phyloP scores from a whole-genome alignment of 305 asterid species.

The Rubia tinctorum region DNA sequence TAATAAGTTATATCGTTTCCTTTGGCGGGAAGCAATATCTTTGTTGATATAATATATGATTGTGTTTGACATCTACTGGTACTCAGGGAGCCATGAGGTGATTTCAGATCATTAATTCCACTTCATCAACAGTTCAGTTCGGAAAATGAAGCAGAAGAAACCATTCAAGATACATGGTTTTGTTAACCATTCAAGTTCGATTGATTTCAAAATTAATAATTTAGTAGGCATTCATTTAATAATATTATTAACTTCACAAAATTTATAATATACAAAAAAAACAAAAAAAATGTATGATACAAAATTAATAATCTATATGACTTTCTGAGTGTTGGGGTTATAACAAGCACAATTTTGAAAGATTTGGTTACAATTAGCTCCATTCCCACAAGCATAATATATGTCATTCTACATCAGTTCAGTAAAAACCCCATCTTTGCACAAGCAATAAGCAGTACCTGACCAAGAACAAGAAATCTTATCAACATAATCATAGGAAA shows the following conservation, averaged over 20 bases:
- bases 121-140: not conserved
- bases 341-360: slow-evolving; percentile 53
- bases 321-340: slow-evolving; percentile 56
- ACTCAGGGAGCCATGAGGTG: not conserved
- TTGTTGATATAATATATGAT: not conserved
- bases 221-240: too few species aligned
- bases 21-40: not conserved
- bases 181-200: too few species aligned
- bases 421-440: slow-evolving; percentile 42
- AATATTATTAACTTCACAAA: too few species aligned
- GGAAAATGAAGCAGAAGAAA: not conserved
- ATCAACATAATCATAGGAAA: not conserved
- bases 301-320: too few species aligned
- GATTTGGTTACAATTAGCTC: slow-evolving; percentile 68
- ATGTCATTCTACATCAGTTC: slow-evolving; percentile 48
- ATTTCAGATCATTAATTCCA: not conserved
- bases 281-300: too few species aligned
- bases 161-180: too few species aligned
- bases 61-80: not conserved
- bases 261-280: too few species aligned
- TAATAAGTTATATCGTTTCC: too few species aligned
- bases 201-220: too few species aligned
- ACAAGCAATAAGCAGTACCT: slow-evolving; percentile 59
- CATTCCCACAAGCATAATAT: slow-evolving; percentile 71
- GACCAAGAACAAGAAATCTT: not conserved